These are phyloP conservation scores for Ambrosia artemisiifolia DNA, from an alignment of 129 eudicot species.

Conservation along the genomic window DNA sequence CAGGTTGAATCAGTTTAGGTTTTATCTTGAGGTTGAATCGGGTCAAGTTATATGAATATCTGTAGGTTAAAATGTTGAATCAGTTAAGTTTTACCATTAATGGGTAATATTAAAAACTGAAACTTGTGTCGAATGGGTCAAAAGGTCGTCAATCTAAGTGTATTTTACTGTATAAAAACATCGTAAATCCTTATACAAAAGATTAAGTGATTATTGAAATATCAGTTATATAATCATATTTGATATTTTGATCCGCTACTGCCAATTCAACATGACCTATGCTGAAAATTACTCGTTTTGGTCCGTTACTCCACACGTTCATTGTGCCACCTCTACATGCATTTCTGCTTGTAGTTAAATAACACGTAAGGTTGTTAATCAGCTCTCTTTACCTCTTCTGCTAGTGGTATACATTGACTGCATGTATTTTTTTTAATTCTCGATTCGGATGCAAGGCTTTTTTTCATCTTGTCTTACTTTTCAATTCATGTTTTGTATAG, in stretches of 20 bases:
- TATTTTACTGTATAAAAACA: background rate
- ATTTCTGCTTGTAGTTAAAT: background rate
- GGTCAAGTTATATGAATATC: no score
- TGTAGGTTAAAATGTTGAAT: no score
- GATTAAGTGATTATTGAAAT: background rate
- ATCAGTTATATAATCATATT: background rate
- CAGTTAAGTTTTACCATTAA: no score
- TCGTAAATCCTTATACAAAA: background rate
- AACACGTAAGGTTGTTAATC: background rate
- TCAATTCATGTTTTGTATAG: constrained; percentile 31
- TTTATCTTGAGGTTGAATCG: no score
- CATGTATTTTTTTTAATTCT: background rate
- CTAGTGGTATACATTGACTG: background rate
- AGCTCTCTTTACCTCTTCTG: constrained; percentile 13
- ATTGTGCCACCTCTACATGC: background rate
- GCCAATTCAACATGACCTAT: no score
- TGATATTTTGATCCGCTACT: no score
- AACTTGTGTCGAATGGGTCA: no score
- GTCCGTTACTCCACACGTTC: background rate
- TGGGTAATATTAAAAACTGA: no score
- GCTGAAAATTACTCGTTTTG: background rate
- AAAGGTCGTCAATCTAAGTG: background rate
- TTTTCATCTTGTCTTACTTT: background rate
- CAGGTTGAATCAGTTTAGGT: background rate
- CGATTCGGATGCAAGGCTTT: no score